phyloP scores from a whole-genome alignment of 177 flowering plant species.

The Telopea speciosissima region DNA sequence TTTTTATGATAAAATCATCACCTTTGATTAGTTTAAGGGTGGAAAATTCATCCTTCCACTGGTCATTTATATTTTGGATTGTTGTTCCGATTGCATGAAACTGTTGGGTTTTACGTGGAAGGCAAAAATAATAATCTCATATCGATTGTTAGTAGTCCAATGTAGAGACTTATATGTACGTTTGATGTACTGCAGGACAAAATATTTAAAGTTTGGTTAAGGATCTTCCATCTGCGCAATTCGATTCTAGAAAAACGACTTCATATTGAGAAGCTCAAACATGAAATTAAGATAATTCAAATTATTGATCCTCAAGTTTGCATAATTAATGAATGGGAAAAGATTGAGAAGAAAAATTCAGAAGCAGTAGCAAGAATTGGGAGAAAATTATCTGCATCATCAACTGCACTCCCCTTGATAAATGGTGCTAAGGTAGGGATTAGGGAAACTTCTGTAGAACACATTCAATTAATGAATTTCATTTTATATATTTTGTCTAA shows the following conservation, averaged over 20 bases:
- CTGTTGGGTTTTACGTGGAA: no score
- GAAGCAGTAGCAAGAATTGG: conserved; percentile 47
- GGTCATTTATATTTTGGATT: no score
- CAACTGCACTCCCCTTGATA: conserved; percentile 38
- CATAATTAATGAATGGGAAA: conserved; percentile 50
- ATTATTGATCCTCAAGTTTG: conserved; percentile 33
- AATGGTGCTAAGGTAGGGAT: conserved; percentile 48
- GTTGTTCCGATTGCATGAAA: no score
- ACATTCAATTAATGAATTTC: not conserved
- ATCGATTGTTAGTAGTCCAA: no score
- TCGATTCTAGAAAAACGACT: conserved; percentile 32
- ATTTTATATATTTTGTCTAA: not conserved
- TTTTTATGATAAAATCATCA: no score
- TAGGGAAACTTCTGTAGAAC: no score
- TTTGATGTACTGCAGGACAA: no score
- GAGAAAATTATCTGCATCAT: conserved; percentile 30
- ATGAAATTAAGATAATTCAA: conserved; percentile 30
- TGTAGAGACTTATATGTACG: no score
- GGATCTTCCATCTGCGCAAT: conserved; percentile 30
- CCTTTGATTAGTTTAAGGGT: no score
- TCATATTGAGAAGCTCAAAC: conserved; percentile 32
- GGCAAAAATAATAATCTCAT: no score
- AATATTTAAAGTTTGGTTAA: conserved; percentile 39
- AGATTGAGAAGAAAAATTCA: conserved; percentile 42
- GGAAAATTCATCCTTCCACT: no score